phyloP scores from a whole-genome alignment of 768 basidiomycete species.

The Leccinum disarticulatum region DNA sequence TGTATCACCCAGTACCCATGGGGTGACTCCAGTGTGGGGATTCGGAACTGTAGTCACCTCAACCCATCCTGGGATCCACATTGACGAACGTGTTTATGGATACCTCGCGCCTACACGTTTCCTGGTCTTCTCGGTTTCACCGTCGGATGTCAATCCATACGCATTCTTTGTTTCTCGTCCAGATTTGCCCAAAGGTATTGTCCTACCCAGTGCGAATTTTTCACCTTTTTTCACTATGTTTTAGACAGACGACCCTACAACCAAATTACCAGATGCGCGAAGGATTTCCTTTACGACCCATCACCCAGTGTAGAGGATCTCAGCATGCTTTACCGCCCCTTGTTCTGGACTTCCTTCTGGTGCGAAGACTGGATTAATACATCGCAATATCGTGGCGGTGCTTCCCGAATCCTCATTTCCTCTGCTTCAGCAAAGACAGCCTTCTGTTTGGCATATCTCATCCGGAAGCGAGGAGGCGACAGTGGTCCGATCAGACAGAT shows the following conservation, averaged over 20 bases:
- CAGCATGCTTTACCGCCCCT: conserved; percentile 68
- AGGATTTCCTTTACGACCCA: conserved; percentile 54
- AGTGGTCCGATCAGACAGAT: conserved; percentile 33
- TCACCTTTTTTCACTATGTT: conserved; percentile 1
- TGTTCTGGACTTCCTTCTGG: conserved; percentile 79
- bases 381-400: conserved; percentile 49
- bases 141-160: conserved; percentile 49
- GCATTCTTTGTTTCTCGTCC: conserved; percentile 59
- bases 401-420: conserved; percentile 53
- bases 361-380: conserved; percentile 67
- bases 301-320: conserved; percentile 54
- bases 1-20: conserved; percentile 51
- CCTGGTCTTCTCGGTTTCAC: conserved; percentile 51
- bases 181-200: conserved; percentile 57
- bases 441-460: conserved; percentile 63
- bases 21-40: conserved; percentile 71
- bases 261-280: conserved; percentile 57
- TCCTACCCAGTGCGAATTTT: not conserved
- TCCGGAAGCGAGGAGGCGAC: conserved; percentile 42
- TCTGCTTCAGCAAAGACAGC: conserved; percentile 75
- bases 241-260: conserved; percentile 70
- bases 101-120: conserved; percentile 58
- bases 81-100: conserved; percentile 65
- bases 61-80: conserved; percentile 44
- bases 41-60: conserved; percentile 59